Evolutionary conservation across 1,284 basidiomycete genomes (phyloP), one percentile per base, ranked within the genome.

Genomic region (Trametes hirsuta): DNA sequence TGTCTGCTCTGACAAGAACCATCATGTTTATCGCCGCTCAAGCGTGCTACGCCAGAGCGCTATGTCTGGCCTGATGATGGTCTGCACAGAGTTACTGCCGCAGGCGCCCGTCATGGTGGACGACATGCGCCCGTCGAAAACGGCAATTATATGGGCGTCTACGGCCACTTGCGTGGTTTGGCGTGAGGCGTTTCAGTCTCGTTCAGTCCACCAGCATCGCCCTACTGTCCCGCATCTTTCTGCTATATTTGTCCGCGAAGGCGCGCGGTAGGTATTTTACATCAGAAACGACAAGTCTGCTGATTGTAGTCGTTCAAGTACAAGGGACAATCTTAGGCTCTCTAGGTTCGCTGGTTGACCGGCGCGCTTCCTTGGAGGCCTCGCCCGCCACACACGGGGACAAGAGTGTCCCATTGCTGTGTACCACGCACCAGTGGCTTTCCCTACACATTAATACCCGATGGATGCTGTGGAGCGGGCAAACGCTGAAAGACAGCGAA

Each of bases 381-480:
- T 5, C 30, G 8, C 30, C 30, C 30, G 8, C 30, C 30, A 30
- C 30, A 30, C 30, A 30, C 30, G 30, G 30, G 30, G 30, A 30
- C 30, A 4, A 8, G 30, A 8, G 30, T 30, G 30, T 30, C 30
- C 30, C 30, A 30, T 30, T 8, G 30, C 30, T 30, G 30, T 30
- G 30, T 30, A 30, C 30, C 30, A 30, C 30, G 30, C 8, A 4
- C 8, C 4, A 8, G 30, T 8, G 30, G 30, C 30, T 4, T 30
- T 30, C 8, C 30, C 30, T 30, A 30, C 8, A 30, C 30, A 30
- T 30, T 30, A 30, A 4, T 30, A 4, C 30, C 8, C 8, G 11
- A 91, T 92, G 90, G 90, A 92, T 68, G 88, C 83, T 24, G 90
- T 91, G 36, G 90, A 91, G 73, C 86, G 79, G 67, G 87, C 87